Conservation (phyloP, 2,329 filamentous ascomycete species). For the Cercospora sojina region DNA sequence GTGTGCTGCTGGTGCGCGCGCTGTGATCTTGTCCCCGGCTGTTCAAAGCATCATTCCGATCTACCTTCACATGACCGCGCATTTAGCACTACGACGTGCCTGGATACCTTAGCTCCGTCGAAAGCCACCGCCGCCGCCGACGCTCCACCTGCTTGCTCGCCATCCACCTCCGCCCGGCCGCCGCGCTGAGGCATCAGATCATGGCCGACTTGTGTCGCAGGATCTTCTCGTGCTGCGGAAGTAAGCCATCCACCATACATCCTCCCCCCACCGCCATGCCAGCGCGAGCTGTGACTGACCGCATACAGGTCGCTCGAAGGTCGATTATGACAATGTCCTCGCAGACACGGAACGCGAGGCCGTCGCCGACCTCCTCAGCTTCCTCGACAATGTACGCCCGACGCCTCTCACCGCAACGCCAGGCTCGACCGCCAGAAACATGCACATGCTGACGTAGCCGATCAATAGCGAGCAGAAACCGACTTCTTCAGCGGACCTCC, state of each 20-base stretch:
- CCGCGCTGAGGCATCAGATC: constrained; percentile 24
- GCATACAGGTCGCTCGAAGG: constrained; percentile 45
- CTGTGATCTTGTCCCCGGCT: not conserved
- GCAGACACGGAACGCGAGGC: constrained; percentile 96
- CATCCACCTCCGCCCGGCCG: constrained; percentile 10
- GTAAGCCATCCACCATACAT: constrained; percentile 24
- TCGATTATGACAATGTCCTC: constrained; percentile 53
- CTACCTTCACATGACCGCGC: constrained; percentile 4
- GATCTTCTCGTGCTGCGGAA: constrained; percentile 38
- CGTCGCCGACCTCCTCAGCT: constrained; percentile 90
- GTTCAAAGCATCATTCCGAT: not conserved
- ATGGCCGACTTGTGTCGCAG: constrained; percentile 37
- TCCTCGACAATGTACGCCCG: constrained; percentile 82
- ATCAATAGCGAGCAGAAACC: constrained; percentile 80
- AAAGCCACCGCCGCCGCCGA: not conserved
- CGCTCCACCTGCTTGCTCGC: not conserved
- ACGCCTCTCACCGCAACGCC: constrained; percentile 22
- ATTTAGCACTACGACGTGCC: constrained; percentile 1
- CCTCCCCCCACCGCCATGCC: not conserved
- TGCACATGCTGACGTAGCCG: constrained; percentile 24
- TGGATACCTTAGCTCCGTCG: not conserved
- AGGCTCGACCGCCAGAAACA: not conserved
- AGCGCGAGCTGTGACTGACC: not conserved
- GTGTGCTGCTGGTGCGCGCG: not conserved
- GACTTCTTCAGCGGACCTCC: constrained; percentile 98